Percentiles rank a stretch among this genome's conserved stretches.
These are phyloP conservation scores for Cladophialophora chaetospira DNA, from an alignment of 2,329 filamentous ascomycete genomes.

Conservation along the genomic window DNA sequence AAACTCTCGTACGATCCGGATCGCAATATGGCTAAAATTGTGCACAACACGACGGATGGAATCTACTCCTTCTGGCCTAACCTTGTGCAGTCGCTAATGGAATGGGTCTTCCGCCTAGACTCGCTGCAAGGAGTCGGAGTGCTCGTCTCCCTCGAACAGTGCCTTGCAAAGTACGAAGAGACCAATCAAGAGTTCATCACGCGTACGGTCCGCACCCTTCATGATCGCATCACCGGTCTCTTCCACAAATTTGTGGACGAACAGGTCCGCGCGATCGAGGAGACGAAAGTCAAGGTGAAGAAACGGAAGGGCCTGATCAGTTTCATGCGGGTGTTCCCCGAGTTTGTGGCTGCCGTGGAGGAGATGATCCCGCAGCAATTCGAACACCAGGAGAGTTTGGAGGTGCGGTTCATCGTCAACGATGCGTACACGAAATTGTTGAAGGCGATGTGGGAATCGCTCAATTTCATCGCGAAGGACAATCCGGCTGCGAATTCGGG, in stretches of 20 bases:
- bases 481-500: constrained; percentile 55
- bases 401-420: constrained; percentile 77
- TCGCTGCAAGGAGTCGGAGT: constrained; percentile 91
- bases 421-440: constrained; percentile 86
- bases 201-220: constrained; percentile 75
- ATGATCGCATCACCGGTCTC: constrained; percentile 70
- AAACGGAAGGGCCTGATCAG: constrained; percentile 96
- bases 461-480: constrained; percentile 88
- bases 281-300: constrained; percentile 98
- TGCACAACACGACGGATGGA: constrained; percentile 85
- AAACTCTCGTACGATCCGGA: constrained; percentile 85
- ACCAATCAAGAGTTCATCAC: constrained; percentile 92
- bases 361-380: constrained; percentile 67
- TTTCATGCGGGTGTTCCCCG: constrained; percentile 91
- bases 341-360: constrained; percentile 80
- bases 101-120: constrained; percentile 80
- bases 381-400: constrained; percentile 61
- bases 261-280: constrained; percentile 92
- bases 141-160: constrained; percentile 76
- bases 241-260: constrained; percentile 92
- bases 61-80: constrained; percentile 80
- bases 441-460: constrained; percentile 93
- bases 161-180: constrained; percentile 76
- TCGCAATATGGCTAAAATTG: constrained; percentile 77
- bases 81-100: constrained; percentile 76